Conservation (phyloP, 2,329 filamentous ascomycete species). For the Fonsecaea erecta region DNA sequence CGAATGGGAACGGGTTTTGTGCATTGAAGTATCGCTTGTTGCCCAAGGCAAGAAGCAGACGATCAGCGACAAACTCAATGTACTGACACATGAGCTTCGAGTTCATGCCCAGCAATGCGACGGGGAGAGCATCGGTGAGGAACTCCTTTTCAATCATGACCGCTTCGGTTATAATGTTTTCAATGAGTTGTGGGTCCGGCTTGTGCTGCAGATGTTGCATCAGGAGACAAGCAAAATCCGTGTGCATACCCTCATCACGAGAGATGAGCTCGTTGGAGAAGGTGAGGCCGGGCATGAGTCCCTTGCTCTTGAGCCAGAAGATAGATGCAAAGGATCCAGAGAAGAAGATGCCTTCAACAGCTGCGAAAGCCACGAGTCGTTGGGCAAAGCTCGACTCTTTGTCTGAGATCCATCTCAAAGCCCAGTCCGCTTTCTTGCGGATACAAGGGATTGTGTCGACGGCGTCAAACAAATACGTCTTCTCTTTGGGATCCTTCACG, state of each 20-base stretch:
- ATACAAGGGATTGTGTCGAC: conserved; percentile 99
- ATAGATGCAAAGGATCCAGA: conserved; percentile 97
- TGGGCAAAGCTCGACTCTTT: conserved; percentile 92
- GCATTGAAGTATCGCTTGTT: conserved; percentile 93
- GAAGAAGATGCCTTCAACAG: conserved; percentile 99
- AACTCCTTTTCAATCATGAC: conserved; percentile 97
- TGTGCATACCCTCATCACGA: conserved; percentile 98
- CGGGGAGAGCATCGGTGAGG: conserved; percentile 91
- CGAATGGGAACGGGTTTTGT: conserved; percentile 96
- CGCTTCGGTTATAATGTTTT: conserved; percentile 91
- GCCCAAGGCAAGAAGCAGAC: conserved; percentile 87
- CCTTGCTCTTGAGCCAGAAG: conserved; percentile 99
- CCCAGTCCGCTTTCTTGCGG: conserved; percentile 98
- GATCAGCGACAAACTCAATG: conserved; percentile 98
- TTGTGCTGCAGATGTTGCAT: conserved; percentile 97
- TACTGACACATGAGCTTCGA: conserved; percentile 97
- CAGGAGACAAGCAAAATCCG: conserved; percentile 95
- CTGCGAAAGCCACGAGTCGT: conserved; percentile 94
- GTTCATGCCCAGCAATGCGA: conserved; percentile 96
- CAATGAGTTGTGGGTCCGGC: conserved; percentile 77
- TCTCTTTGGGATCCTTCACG: conserved; percentile 95
- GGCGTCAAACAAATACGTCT: conserved; percentile 93
- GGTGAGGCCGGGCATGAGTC: conserved; percentile 95
- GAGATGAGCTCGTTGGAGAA: conserved; percentile 99
- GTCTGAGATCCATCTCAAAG: conserved; percentile 91